phyloP scores from a whole-genome alignment of 2,329 filamentous ascomycete genomes.

The Lachnellula suecica region DNA sequence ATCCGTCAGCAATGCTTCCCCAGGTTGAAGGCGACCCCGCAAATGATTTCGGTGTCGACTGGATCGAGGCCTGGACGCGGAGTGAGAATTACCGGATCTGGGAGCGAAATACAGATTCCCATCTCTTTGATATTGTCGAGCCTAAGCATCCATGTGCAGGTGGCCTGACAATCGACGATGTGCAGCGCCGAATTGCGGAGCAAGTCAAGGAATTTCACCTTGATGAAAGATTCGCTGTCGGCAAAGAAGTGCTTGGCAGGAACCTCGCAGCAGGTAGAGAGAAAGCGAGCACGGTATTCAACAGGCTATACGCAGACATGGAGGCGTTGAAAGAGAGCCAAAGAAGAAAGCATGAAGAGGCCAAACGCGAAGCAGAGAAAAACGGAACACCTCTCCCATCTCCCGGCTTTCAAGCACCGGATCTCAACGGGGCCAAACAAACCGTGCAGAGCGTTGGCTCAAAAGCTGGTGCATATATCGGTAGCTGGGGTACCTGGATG shows the following conservation, averaged over 20 bases:
- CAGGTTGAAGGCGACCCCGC: conserved; percentile 81
- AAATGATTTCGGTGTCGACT: conserved; percentile 79
- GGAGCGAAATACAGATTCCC: conserved; percentile 74
- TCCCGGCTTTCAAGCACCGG: conserved; percentile 26
- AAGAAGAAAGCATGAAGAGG: conserved; percentile 60
- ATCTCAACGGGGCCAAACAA: conserved; percentile 45
- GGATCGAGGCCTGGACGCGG: conserved; percentile 80
- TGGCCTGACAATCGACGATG: conserved; percentile 88
- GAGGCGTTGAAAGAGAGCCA: conserved; percentile 77
- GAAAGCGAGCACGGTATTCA: conserved; percentile 84
- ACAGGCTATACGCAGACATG: conserved; percentile 86
- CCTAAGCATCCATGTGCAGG: conserved; percentile 92
- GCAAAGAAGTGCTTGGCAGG: conserved; percentile 81
- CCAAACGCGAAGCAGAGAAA: conserved; percentile 33
- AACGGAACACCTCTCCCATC: conserved; percentile 18
- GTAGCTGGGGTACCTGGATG: conserved; percentile 69
- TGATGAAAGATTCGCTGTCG: conserved; percentile 83
- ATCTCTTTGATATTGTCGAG: conserved; percentile 92
- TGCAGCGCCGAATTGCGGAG: conserved; percentile 84
- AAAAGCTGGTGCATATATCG: conserved; percentile 63
- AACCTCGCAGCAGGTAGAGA: conserved; percentile 86
- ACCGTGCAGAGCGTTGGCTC: conserved; percentile 49
- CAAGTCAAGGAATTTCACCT: conserved; percentile 93
- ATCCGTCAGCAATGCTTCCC: conserved; percentile 61
- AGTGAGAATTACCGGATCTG: conserved; percentile 94